phyloP scores from a whole-genome alignment of 2,329 filamentous ascomycete genomes.

The Trichoderma lentiforme region DNA sequence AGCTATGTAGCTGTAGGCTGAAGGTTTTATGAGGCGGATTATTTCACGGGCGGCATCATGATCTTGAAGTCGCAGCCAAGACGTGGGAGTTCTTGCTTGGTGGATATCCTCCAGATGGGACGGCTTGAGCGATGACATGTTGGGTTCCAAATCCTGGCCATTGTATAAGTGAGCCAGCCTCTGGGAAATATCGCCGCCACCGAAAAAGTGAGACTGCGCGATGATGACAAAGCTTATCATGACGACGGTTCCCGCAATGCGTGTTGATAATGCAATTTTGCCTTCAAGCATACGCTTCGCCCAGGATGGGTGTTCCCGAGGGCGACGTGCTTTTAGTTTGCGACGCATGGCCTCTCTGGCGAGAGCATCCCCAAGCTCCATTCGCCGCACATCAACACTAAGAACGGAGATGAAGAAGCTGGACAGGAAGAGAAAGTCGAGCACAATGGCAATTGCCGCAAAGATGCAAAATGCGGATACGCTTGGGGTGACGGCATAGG shows the following conservation, averaged over 20 bases:
- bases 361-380: constrained; percentile 71
- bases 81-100: constrained; percentile 70
- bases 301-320: constrained; percentile 43
- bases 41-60: constrained; percentile 75
- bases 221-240: constrained; percentile 70
- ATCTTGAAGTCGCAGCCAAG: constrained; percentile 75
- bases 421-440: constrained; percentile 74
- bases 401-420: constrained; percentile 79
- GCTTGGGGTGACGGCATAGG: constrained; percentile 63
- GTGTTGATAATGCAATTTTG: constrained; percentile 65
- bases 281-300: constrained; percentile 59
- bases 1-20: constrained; percentile 67
- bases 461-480: constrained; percentile 75
- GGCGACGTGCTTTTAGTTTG: constrained; percentile 28
- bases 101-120: constrained; percentile 60
- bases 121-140: constrained; percentile 31
- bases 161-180: constrained; percentile 28
- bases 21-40: constrained; percentile 71
- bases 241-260: constrained; percentile 71
- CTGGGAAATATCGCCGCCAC: constrained; percentile 47
- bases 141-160: constrained; percentile 18
- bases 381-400: constrained; percentile 72
- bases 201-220: constrained; percentile 76
- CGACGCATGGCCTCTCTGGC: constrained; percentile 51
- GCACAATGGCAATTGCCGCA: constrained; percentile 68